Base-by-base conservation (phyloP, 2,329 filamentous ascomycete species). In the Blastomyces emzantsi region DNA sequence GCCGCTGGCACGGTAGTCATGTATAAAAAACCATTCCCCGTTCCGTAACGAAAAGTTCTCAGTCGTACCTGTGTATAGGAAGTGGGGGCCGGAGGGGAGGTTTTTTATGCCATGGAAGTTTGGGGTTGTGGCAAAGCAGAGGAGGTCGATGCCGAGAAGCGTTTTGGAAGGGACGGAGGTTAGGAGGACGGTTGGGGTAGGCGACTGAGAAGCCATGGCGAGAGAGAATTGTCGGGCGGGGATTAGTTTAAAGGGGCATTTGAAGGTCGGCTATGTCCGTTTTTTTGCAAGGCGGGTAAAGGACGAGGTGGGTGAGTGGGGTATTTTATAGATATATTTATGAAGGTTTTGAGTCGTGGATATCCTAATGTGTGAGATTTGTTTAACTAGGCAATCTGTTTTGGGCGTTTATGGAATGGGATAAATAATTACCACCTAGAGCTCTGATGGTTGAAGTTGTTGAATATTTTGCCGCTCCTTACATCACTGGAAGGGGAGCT, bases 121-220 rank as follows among this genome's bases (percentile, higher is more conserved):
- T 13, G 83, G 77, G 13, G 84, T 84, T 3, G 84, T 83, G 19
- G 83, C 86, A 73, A 88, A 87, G 56, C 85, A 84, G 60, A 87
- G 79, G 25, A 82, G 76, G 67, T 82, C 78, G 63, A 81, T 76
- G 51, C 79, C 85, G 67, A 82, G 81, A 41, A 82, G 71, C 17
- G 79, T 78, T 67, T 77, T 77, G 2, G 78, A 72, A 25, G 80
- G 80, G 45, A 82, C 76, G 51, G 74, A 62, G 41, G 75, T 74
- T 66, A 81, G 71, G 41, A 82, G 73, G 64, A 81, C 69, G 8
- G 77, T 77, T 47, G 74, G 76, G n/a, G 76, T 73, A 11, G 74
- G 73, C 25, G 67, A 67, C 47, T 70, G 66, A 15, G 68, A 66
- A 9, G 49, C 57, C 36, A 39, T 61, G 22, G 19, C 57, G 7